These are phyloP conservation scores for Apiotrichum mycotoxinovorans DNA, from an alignment of 1,284 basidiomycete genomes.

Conservation along the genomic window DNA sequence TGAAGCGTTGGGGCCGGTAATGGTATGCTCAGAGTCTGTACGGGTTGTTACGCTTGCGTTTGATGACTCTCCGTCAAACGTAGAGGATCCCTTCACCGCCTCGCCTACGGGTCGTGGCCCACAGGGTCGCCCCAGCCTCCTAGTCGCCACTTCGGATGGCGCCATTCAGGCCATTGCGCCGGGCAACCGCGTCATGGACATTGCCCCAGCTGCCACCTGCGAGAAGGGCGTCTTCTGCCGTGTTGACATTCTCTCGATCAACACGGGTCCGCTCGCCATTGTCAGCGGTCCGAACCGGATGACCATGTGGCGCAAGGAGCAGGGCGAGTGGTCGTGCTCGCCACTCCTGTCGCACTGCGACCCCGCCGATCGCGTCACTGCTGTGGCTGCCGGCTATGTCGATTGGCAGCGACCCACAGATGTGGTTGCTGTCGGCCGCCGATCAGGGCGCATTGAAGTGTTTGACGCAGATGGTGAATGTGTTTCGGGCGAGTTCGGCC, in stretches of 20 bases:
- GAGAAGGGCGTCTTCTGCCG: neutral
- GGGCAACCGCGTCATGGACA: constrained; percentile 7
- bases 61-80: constrained; percentile 4
- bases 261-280: constrained; percentile 5
- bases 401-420: constrained; percentile 13
- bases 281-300: constrained; percentile 2
- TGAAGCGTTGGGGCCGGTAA: neutral
- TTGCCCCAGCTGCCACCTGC: constrained; percentile 3
- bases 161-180: constrained; percentile 10
- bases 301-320: constrained; percentile 16
- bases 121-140: constrained; percentile 8
- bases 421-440: constrained; percentile 31
- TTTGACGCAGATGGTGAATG: constrained; percentile 27
- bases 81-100: constrained; percentile 20
- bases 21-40: neutral
- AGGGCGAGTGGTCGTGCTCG: constrained; percentile 13
- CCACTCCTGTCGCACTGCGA: constrained; percentile 11
- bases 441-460: constrained; percentile 36
- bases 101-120: constrained; percentile 4
- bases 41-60: constrained; percentile 8
- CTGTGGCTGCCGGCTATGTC: constrained; percentile 9
- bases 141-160: constrained; percentile 16
- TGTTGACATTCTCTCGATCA: constrained; percentile 11
- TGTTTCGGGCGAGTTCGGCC: constrained; percentile 4
- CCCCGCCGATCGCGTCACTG: constrained; percentile 20